phyloP scores from a whole-genome alignment of 768 basidiomycete species.

The Lyophyllum shimeji region DNA sequence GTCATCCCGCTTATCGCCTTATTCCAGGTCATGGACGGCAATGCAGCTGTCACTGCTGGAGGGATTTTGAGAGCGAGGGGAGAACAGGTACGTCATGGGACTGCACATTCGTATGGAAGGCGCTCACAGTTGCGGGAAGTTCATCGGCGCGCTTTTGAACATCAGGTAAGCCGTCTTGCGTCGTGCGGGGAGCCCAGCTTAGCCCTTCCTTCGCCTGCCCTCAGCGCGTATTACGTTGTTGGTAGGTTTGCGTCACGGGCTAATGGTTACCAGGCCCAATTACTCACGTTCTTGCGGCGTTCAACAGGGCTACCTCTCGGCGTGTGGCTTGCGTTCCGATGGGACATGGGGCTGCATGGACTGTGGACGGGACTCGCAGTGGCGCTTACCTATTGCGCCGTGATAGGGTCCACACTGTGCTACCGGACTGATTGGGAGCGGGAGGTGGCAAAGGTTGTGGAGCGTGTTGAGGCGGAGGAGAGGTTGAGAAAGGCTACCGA shows the following conservation, averaged over 20 bases:
- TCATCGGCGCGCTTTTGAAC: constrained; percentile 75
- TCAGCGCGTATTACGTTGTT: background rate
- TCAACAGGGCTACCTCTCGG: constrained; percentile 2
- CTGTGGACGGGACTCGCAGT: constrained; percentile 10
- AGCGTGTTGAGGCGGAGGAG: constrained; percentile 7
- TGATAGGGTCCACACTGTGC: background rate
- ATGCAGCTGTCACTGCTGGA: constrained; percentile 57
- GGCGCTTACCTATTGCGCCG: constrained; percentile 1
- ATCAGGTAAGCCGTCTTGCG: constrained; percentile 44
- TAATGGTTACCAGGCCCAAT: too few species aligned
- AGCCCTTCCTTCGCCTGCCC: background rate
- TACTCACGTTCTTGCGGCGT: background rate
- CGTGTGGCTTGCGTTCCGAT: constrained; percentile 5
- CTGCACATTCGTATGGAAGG: background rate
- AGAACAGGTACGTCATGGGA: constrained; percentile 50
- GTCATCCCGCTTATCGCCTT: constrained; percentile 75
- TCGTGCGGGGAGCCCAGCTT: background rate
- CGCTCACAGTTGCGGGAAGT: constrained; percentile 31
- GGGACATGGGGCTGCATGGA: constrained; percentile 3
- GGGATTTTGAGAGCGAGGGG: constrained; percentile 84
- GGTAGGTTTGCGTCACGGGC: too few species aligned
- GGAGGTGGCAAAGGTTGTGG: constrained; percentile 8
- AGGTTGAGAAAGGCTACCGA: background rate
- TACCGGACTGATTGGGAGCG: constrained; percentile 7
- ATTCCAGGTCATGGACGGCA: constrained; percentile 84